Evolutionary conservation across 768 basidiomycete species (phyloP), one percentile per base, ranked within the genome.

Genomic region (Lentinula sp.): DNA sequence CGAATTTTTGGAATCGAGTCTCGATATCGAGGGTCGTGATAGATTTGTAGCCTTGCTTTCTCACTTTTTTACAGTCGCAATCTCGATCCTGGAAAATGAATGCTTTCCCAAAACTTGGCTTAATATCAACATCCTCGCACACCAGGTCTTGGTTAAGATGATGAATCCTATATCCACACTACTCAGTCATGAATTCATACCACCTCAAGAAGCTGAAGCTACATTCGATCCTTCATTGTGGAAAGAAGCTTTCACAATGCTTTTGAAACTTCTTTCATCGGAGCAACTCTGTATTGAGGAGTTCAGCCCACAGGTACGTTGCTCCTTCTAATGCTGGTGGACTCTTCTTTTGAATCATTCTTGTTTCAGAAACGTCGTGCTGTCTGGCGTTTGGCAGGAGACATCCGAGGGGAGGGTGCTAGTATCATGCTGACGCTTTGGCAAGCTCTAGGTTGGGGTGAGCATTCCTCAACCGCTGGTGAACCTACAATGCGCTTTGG

Each of bases 351-450:
- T 61, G 66, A 28, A 28, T 3, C 28, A 18, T 64, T 36, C 43
- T 55, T 57, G 28, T 37, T 4, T 36, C 61, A 97, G 92, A 93
- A 93, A 86, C 90, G 94, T 45, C 86, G 95, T 46, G 91, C 95
- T 3, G 91, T 95, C 9, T 98, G 95, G 95, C 85, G 93, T 41
- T 83, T 98, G n/a, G 93, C 91, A 5, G 95, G 95, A 32, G 96
- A 98, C 74, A 86, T 98, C 67, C 85, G 96, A 23, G 95, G 94
- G 9, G 91, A 96, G 71, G 95, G 94, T 15, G 90, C 94, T 1
- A 77, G 83, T 6, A 86, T 96, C 60, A 72, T 98, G 49, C 73
- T 89, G 15, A 85, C 81, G 36, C 75, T 95, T 5, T 98, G 96
- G 96, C 85, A 90, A 67, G 85, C 91, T 1, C 79, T 98, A 20